Conservation (phyloP, 495 filamentous ascomycete species). For the Tetracladium marchalianum region DNA sequence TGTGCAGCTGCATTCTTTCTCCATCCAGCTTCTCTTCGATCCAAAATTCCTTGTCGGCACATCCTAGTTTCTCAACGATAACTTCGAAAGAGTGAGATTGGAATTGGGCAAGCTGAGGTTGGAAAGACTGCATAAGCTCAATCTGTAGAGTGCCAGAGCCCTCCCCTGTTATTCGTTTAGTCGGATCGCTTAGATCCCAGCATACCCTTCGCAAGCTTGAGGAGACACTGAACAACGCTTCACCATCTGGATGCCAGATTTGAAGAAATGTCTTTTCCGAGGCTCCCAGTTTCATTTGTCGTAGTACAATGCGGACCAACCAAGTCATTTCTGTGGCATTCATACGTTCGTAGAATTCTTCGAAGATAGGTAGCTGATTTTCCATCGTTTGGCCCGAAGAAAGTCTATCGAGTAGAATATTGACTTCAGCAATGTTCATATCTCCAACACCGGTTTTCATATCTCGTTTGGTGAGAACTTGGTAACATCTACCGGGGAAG, state of each 20-base stretch:
- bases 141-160: slow-evolving; percentile 49
- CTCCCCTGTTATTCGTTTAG: slow-evolving; percentile 62
- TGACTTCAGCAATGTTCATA: slow-evolving; percentile 83
- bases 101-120: slow-evolving; percentile 93
- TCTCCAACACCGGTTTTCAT: slow-evolving; percentile 64
- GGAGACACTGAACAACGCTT: slow-evolving; percentile 82
- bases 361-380: slow-evolving; percentile 68
- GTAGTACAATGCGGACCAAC: slow-evolving; percentile 88
- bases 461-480: slow-evolving; percentile 75
- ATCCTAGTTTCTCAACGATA: slow-evolving; percentile 63
- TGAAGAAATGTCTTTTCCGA: slow-evolving; percentile 74
- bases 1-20: slow-evolving; percentile 95
- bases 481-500: slow-evolving; percentile 79
- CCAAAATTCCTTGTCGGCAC: slow-evolving; percentile 72
- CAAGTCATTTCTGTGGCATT: slow-evolving; percentile 89
- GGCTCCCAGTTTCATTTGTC: slow-evolving; percentile 97
- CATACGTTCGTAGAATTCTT: slow-evolving; percentile 81
- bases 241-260: slow-evolving; percentile 89
- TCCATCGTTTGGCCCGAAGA: slow-evolving; percentile 68
- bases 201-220: slow-evolving; percentile 85
- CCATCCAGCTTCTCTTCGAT: slow-evolving; percentile 98
- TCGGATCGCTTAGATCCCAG: slow-evolving; percentile 83
- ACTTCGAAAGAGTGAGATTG: slow-evolving; percentile 78
- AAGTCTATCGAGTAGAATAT: slow-evolving; percentile 73
- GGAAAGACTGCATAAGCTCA: slow-evolving; percentile 87